A percentile compares a stretch with the other conserved stretches of the same genome.
These are phyloP conservation scores for Naganishia kalamii DNA, from an alignment of 768 basidiomycete genomes.

Conservation along the genomic window DNA sequence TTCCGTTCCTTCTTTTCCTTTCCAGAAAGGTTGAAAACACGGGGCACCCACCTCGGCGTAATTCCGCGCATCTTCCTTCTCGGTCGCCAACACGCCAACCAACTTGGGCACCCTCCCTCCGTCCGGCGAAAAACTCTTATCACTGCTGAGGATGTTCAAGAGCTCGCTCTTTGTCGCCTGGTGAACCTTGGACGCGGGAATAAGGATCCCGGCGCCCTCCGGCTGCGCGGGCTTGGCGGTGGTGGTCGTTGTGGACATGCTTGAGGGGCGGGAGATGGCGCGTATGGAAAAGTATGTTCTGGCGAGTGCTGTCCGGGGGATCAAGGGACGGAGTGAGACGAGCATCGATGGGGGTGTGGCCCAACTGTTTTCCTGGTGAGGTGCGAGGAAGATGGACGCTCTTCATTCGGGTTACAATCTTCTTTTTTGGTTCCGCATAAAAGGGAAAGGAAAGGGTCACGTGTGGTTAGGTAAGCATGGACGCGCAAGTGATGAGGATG, in stretches of 20 bases:
- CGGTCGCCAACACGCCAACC: conserved; percentile 82
- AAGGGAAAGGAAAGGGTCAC: background rate
- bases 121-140: conserved; percentile 19
- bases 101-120: conserved; percentile 56
- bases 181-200: conserved; percentile 44
- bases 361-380: background rate
- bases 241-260: conserved; percentile 4
- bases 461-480: background rate
- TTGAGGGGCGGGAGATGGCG: background rate
- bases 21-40: background rate
- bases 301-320: background rate
- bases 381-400: background rate
- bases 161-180: conserved; percentile 44
- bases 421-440: conserved; percentile 8
- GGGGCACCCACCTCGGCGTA: conserved; percentile 52
- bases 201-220: conserved; percentile 35
- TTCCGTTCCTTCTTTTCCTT: too few species aligned
- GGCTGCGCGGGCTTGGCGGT: conserved; percentile 4
- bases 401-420: background rate
- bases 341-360: too few species aligned
- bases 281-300: conserved; percentile 1
- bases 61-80: conserved; percentile 46
- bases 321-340: background rate
- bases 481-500: conserved; percentile 13
- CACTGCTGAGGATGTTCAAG: conserved; percentile 26